phyloP scores from a whole-genome alignment of 2,329 filamentous ascomycete species.

The Colletotrichum neosansevieriae region DNA sequence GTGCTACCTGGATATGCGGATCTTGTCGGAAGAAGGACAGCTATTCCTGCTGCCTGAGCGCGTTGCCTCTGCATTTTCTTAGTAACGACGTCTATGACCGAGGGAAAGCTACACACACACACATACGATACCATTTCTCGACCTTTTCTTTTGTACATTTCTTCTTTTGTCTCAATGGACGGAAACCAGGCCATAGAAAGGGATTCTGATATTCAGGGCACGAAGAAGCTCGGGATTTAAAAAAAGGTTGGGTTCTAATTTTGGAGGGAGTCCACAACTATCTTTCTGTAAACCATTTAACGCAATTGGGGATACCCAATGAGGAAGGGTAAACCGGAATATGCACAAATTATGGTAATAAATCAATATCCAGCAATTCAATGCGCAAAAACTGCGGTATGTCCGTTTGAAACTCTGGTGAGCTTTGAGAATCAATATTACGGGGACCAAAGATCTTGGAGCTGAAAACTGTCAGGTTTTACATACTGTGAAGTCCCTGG shows the following conservation, averaged over 20 bases:
- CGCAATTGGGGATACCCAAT: constrained; percentile 31
- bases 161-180: not conserved
- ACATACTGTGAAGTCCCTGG: not conserved
- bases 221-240: not conserved
- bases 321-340: constrained; percentile 24
- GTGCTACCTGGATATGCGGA: constrained; percentile 57
- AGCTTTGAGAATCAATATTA: too few species aligned
- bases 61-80: not conserved
- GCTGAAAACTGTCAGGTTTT: not conserved
- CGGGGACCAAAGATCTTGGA: too few species aligned
- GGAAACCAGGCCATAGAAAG: not conserved
- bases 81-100: constrained; percentile 26
- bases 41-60: constrained; percentile 14
- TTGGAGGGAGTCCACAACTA: not conserved
- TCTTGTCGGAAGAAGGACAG: constrained; percentile 16
- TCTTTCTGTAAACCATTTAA: constrained; percentile 6
- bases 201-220: not conserved
- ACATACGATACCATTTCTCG: constrained; percentile 23
- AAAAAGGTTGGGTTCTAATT: not conserved
- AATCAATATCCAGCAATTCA: not conserved
- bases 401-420: too few species aligned
- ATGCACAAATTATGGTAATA: constrained; percentile 6
- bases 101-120: not conserved
- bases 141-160: constrained; percentile 11
- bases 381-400: not conserved